A percentile compares a stretch with the other conserved stretches of the same genome.
phyloP scores from a whole-genome alignment of 2,329 filamentous ascomycete genomes.

The Apiospora sp. region DNA sequence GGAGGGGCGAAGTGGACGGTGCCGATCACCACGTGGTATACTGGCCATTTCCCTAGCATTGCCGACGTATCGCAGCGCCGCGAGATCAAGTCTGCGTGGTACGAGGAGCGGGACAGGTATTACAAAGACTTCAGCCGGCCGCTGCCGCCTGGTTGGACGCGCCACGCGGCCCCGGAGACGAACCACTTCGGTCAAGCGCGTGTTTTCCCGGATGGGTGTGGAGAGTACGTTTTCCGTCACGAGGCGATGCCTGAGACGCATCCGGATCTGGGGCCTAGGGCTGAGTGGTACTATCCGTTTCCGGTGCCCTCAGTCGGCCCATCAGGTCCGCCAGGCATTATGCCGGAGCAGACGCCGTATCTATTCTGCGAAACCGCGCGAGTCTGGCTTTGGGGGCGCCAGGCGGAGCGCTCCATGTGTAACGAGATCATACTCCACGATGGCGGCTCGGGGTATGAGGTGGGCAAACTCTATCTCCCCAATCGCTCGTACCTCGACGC shows the following conservation, averaged over 20 bases:
- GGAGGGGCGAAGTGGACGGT: neutral
- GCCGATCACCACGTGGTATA: neutral
- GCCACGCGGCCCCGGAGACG: neutral
- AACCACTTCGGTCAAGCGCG: neutral
- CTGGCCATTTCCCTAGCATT: neutral
- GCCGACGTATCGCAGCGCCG: neutral
- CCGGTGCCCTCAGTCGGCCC: no score
- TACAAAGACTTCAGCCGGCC: neutral
- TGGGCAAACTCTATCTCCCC: neutral
- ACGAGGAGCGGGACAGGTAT: neutral
- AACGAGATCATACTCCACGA: no score
- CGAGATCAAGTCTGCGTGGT: neutral
- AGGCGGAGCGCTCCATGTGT: no score
- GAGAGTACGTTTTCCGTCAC: neutral
- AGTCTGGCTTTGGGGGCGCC: neutral
- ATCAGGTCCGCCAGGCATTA: no score
- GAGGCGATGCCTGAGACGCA: neutral
- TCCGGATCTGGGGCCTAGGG: neutral
- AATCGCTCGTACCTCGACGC: neutral
- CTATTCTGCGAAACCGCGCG: slow-evolving; percentile 1
- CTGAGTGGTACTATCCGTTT: neutral
- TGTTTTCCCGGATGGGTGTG: neutral
- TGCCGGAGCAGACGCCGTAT: neutral
- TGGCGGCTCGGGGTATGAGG: neutral
- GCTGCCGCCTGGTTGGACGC: neutral